These are phyloP conservation scores for Purpureocillium lavendulum DNA, from an alignment of 2,329 filamentous ascomycete species.

Conservation along the genomic window DNA sequence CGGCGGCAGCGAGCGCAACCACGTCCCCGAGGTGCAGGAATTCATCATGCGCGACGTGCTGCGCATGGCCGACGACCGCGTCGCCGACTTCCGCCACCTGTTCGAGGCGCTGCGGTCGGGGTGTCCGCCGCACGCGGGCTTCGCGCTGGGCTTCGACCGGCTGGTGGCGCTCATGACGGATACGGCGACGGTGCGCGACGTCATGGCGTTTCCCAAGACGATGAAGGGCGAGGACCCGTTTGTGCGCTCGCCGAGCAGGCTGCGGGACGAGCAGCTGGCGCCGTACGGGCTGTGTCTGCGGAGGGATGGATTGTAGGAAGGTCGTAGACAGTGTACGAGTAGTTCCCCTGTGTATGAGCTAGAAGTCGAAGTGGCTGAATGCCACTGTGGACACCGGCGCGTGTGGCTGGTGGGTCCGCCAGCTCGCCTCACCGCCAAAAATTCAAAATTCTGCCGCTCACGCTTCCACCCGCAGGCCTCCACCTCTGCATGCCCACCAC, in stretches of 20 bases:
- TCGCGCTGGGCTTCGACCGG: constrained; percentile 88
- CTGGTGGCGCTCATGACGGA: constrained; percentile 73
- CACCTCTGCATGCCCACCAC: no score
- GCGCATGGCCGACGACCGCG: constrained; percentile 61
- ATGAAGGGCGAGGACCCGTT: constrained; percentile 81
- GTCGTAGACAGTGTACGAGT: no score
- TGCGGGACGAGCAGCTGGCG: constrained; percentile 49
- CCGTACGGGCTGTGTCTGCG: constrained; percentile 35
- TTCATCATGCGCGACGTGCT: constrained; percentile 79
- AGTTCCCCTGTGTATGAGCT: no score
- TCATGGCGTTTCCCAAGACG: constrained; percentile 95
- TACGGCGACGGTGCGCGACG: constrained; percentile 73
- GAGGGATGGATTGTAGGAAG: not conserved
- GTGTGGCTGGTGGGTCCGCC: no score
- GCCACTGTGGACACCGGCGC: no score
- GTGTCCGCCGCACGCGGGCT: constrained; percentile 89
- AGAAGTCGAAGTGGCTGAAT: no score
- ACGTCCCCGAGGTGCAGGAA: constrained; percentile 73
- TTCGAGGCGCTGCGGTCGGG: constrained; percentile 74
- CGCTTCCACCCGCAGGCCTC: not conserved
- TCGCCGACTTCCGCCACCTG: constrained; percentile 79
- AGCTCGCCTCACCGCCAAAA: constrained; percentile 26
- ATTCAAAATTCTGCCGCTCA: constrained; percentile 26
- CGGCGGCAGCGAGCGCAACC: constrained; percentile 87
- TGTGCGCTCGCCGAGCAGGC: constrained; percentile 65